Evolutionary conservation across 352 stramenopile species (phyloP).

Genomic region (Thraustotheca clavata): DNA sequence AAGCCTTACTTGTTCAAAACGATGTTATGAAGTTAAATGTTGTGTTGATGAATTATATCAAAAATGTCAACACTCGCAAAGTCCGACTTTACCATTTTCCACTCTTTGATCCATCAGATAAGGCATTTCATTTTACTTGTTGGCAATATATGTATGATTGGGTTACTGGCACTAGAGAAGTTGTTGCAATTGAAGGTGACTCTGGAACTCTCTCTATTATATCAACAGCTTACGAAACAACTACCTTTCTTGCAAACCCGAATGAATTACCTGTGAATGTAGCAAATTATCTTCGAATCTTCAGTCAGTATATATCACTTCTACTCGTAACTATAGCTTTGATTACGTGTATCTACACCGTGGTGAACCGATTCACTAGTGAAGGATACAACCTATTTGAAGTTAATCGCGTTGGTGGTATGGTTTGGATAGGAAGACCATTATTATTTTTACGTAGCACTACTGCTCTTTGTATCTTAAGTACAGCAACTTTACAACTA

Average conservation of each 20-base stretch:
- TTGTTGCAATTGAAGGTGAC: background rate
- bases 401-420: slow-evolving; percentile 10
- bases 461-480: background rate
- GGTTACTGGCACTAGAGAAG: background rate
- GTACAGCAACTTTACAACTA: background rate
- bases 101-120: background rate
- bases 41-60: background rate
- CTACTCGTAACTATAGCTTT: background rate
- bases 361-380: background rate
- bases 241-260: background rate
- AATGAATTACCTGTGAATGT: background rate
- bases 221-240: background rate
- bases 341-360: background rate
- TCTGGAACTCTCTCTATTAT: background rate
- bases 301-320: background rate
- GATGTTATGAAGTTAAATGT: background rate
- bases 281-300: background rate
- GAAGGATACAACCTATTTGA: slow-evolving; percentile 5
- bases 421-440: slow-evolving; percentile 6
- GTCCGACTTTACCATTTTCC: background rate
- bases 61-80: background rate
- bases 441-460: background rate
- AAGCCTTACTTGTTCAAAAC: background rate
- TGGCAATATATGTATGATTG: slow-evolving; percentile 1
- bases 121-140: background rate